Conservation (phyloP, 2,329 filamentous ascomycete species). For the Cladosporium sphaerospermum region DNA sequence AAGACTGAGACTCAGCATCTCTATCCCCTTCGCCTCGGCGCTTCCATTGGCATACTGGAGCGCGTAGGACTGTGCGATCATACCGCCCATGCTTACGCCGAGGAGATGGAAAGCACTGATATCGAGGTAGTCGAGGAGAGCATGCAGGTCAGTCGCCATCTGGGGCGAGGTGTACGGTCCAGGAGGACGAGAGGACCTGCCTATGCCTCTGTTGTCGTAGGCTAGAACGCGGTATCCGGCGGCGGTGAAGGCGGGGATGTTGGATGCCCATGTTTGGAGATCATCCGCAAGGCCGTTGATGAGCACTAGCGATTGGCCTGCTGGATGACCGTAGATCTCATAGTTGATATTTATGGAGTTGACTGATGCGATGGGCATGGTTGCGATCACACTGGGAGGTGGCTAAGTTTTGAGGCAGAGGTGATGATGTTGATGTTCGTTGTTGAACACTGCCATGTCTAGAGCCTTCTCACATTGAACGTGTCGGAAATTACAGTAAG, state of each 20-base stretch:
- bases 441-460: too few relatives aligned
- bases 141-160: constrained; percentile 20
- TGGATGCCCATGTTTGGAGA: constrained; percentile 16
- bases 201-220: constrained; percentile 24
- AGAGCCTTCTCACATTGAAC: too few relatives aligned
- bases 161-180: constrained; percentile 19
- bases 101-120: constrained; percentile 17
- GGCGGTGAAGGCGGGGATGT: constrained; percentile 15
- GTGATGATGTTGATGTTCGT: too few relatives aligned
- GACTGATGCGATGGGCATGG: constrained; percentile 13
- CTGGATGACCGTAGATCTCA: neutral
- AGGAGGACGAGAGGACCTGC: constrained; percentile 13
- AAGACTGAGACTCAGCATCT: constrained; percentile 15
- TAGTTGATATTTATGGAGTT: constrained; percentile 20
- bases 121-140: constrained; percentile 14
- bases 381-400: neutral
- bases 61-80: constrained; percentile 22
- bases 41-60: constrained; percentile 17
- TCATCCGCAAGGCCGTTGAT: constrained; percentile 24
- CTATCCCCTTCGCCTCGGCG: neutral
- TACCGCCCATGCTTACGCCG: constrained; percentile 24
- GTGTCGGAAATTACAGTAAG: too few relatives aligned
- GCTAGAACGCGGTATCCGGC: constrained; percentile 17
- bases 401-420: too few relatives aligned
- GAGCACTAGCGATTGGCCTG: constrained; percentile 15